These are phyloP conservation scores for Discostella pseudostelligera DNA, from an alignment of 108 stramenopile genomes.

Conservation along the genomic window DNA sequence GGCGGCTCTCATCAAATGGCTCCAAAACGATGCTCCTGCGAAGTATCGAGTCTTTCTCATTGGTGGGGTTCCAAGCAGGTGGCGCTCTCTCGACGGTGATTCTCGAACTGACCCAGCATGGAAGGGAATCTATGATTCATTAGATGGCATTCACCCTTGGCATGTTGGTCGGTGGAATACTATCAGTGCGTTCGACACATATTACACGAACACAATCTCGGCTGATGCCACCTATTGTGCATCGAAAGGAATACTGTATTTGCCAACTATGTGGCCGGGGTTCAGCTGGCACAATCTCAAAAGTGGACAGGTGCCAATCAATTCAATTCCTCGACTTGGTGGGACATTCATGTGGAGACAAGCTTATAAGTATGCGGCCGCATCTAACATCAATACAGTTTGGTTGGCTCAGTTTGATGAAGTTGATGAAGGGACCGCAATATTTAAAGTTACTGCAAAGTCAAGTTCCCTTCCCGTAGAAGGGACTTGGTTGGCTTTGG, in stretches of 20 bases:
- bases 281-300: slow-evolving; percentile 39
- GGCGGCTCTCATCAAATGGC: slow-evolving; percentile 30
- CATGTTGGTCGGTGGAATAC: slow-evolving; percentile 35
- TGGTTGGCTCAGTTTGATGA: slow-evolving; percentile 53
- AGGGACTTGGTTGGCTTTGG: slow-evolving; percentile 19
- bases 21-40: slow-evolving; percentile 4
- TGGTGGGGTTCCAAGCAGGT: slow-evolving; percentile 26
- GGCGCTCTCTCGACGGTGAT: slow-evolving; percentile 14
- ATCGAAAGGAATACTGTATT: slow-evolving; percentile 31
- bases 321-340: slow-evolving; percentile 38
- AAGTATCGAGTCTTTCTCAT: slow-evolving; percentile 31
- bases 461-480: slow-evolving; percentile 1
- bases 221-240: slow-evolving; percentile 32
- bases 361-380: slow-evolving; percentile 19
- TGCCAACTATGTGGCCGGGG: slow-evolving; percentile 52
- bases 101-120: slow-evolving; percentile 17
- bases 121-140: slow-evolving; percentile 29
- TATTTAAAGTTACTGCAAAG: slow-evolving; percentile 27
- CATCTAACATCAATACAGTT: slow-evolving; percentile 19
- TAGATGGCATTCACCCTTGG: slow-evolving; percentile 50
- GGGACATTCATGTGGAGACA: slow-evolving; percentile 47
- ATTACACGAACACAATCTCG: slow-evolving; percentile 7
- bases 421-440: slow-evolving; percentile 36
- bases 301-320: slow-evolving; percentile 7
- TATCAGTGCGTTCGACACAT: background rate